Conservation (phyloP, 768 basidiomycete genomes). For the Cubamyces sp. region DNA sequence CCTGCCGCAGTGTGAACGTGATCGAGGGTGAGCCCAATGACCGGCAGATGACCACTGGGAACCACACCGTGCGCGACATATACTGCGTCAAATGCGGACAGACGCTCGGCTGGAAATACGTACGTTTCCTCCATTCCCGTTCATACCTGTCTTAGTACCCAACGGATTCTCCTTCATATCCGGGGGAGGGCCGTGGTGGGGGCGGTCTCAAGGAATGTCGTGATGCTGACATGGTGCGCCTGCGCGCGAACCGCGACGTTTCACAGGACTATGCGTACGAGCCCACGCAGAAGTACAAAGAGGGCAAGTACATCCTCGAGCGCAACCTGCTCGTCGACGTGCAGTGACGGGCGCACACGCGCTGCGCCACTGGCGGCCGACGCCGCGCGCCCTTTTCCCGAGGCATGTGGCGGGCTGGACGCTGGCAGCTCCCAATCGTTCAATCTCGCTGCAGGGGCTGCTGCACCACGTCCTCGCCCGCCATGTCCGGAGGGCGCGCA, state of each 20-base stretch:
- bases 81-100: slow-evolving; percentile 89
- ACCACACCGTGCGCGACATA: slow-evolving; percentile 95
- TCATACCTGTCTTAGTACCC: slow-evolving; percentile 14
- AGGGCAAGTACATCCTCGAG: slow-evolving; percentile 98
- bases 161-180: slow-evolving; percentile 8
- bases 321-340: slow-evolving; percentile 87
- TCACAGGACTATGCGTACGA: slow-evolving; percentile 92
- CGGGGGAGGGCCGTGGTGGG: background rate
- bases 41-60: slow-evolving; percentile 95
- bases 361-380: slow-evolving; percentile 1
- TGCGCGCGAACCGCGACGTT: background rate
- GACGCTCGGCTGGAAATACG: slow-evolving; percentile 98
- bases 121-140: slow-evolving; percentile 42
- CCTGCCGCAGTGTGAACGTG: slow-evolving; percentile 77
- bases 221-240: slow-evolving; percentile 4
- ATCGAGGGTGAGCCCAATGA: slow-evolving; percentile 88
- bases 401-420: slow-evolving; percentile 19
- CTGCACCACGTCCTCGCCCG: slow-evolving; percentile 11
- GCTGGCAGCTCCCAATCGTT: slow-evolving; percentile 2
- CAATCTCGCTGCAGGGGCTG: slow-evolving; percentile 6
- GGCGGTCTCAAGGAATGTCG: background rate
- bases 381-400: background rate
- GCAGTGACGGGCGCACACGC: slow-evolving; percentile 51
- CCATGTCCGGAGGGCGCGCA: slow-evolving; percentile 5
- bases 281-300: slow-evolving; percentile 92